Evolutionary conservation across 495 filamentous ascomycete genomes (phyloP), one percentile per base, ranked within the genome.

Genomic region (Aspergillus affinis): DNA sequence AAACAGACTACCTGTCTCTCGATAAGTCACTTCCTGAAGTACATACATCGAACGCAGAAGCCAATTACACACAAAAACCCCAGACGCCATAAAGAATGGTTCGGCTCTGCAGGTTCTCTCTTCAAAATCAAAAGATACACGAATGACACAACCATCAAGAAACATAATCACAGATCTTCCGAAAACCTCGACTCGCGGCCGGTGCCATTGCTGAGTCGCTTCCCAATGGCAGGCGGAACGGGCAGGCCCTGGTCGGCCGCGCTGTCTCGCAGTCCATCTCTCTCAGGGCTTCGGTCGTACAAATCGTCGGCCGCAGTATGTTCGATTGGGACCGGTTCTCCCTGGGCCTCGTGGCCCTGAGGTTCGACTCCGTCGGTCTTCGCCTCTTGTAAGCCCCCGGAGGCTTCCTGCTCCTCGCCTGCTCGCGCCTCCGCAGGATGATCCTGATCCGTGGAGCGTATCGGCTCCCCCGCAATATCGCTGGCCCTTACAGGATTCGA

Each of bases 171-270:
- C 53, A 84, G 57, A 65, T 80, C 76, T 55, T 84, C 81, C 6
- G 75, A 78, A 58, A 84, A 84, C 48, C 75, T 71, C 9, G 79
- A 82, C 58, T 81, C 80, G 7, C 81, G 71, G 15, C 61, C 70
- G 15, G 74, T 68, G 66, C 74, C 79, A 52, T 69, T 66, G 47
- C 68, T 74, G 15, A 54, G 32, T 60, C 64, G 59, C 58, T 75
- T 70, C 12, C 68, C 65, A 48, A 73, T 30, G 13, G 62, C 59
- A 10, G 74, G 76, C 1, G 81, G 80, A 12, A 69, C 72, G 46
- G 71, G 68, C 30, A 82, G 64, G 18, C 72, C 71, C 44, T 80
- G 81, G n/a, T 78, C 77, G 47, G 74, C 65, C 44, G 81, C 83
- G 59, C 72, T 79, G 54, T 84, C 75, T 29, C 75, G 72, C 32